These are phyloP conservation scores for Coemansia sp. DNA, from an alignment of 192 early-diverging fungal genomes.

Conservation along the genomic window DNA sequence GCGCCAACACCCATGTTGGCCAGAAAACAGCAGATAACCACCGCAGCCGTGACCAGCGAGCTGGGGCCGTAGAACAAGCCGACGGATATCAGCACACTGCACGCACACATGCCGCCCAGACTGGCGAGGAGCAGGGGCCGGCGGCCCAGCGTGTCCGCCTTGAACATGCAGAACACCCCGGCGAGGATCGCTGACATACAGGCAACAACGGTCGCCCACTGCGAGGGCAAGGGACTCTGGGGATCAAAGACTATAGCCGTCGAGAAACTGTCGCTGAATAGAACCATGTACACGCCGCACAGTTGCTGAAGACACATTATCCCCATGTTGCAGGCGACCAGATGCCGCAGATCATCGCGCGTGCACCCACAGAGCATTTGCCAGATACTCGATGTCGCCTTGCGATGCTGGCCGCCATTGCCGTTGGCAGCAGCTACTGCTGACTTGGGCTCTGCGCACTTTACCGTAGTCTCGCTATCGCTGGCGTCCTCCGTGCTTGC, in stretches of 20 bases:
- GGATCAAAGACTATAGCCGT: conserved; percentile 58
- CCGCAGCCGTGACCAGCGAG: conserved; percentile 58
- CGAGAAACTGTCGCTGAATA: conserved; percentile 68
- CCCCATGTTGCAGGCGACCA: conserved; percentile 56
- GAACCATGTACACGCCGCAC: conserved; percentile 69
- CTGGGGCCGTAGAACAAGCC: conserved; percentile 57
- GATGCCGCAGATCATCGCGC: conserved; percentile 44
- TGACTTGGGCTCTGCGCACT: neutral
- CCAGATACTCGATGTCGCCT: conserved; percentile 11
- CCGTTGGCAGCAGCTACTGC: neutral
- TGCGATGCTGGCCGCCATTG: neutral
- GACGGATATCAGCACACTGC: conserved; percentile 60
- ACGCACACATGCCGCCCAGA: conserved; percentile 61
- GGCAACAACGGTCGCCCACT: conserved; percentile 59
- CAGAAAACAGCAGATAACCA: conserved; percentile 70
- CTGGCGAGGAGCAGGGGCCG: conserved; percentile 66
- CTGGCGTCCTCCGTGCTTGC: neutral
- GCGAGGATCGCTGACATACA: conserved; percentile 64
- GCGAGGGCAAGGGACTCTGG: conserved; percentile 43
- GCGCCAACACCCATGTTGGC: conserved; percentile 79
- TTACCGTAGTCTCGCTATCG: conserved; percentile 27
- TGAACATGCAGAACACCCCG: conserved; percentile 58
- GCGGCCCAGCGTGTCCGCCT: conserved; percentile 71
- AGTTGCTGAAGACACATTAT: conserved; percentile 72
- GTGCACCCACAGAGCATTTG: conserved; percentile 37